Conservation (phyloP, 768 basidiomycete genomes). For the Phanerodontia chrysosporium region DNA sequence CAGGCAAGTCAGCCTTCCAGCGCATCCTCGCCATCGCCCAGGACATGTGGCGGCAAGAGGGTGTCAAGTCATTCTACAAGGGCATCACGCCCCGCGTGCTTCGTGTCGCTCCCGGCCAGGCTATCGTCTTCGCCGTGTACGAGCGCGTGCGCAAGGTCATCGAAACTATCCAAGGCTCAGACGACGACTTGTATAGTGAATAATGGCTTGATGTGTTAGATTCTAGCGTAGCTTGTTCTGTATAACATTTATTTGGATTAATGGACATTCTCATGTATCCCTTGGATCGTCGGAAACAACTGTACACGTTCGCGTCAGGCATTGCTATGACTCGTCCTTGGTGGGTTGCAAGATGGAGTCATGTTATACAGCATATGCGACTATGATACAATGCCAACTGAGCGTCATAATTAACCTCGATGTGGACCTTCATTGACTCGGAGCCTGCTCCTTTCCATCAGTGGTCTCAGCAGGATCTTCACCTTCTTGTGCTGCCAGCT, state of each 20-base stretch:
- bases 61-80: slow-evolving; percentile 90
- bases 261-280: not conserved
- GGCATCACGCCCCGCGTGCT: slow-evolving; percentile 96
- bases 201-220: slow-evolving; percentile 20
- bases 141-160: slow-evolving; percentile 78
- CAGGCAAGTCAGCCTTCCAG: slow-evolving; percentile 73
- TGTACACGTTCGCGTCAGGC: too few relatives aligned
- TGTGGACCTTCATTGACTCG: not conserved
- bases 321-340: too few relatives aligned
- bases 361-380: too few relatives aligned
- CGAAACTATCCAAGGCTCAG: slow-evolving; percentile 58
- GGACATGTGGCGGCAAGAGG: slow-evolving; percentile 95
- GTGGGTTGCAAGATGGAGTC: too few relatives aligned
- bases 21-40: slow-evolving; percentile 75
- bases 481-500: not conserved
- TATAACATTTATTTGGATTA: not conserved
- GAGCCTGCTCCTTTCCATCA: not conserved
- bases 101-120: slow-evolving; percentile 94
- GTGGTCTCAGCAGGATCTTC: not conserved
- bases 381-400: too few relatives aligned
- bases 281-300: too few relatives aligned
- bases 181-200: slow-evolving; percentile 67
- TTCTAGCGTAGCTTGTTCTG: not conserved
- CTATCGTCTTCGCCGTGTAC: slow-evolving; percentile 96
- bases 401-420: too few relatives aligned